Conservation (phyloP, 768 basidiomycete genomes). For the Psilocybe cubensis region DNA sequence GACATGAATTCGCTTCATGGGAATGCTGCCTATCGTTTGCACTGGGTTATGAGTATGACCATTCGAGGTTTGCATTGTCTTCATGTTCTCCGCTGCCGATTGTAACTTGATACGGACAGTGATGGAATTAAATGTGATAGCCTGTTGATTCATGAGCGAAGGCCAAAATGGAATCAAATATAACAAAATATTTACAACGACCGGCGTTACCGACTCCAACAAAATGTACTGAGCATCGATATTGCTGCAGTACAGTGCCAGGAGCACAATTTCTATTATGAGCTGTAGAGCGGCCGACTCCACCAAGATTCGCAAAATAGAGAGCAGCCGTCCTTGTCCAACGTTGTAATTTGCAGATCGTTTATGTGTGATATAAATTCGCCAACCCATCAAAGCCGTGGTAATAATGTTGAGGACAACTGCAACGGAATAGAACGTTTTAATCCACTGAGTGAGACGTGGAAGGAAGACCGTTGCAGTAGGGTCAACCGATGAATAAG, state of each 20-base stretch:
- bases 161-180: not conserved
- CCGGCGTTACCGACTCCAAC: not conserved
- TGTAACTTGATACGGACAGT: constrained; percentile 2
- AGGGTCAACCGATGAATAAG: not conserved
- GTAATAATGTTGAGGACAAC: not conserved
- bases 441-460: constrained; percentile 1
- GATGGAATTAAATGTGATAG: constrained; percentile 3
- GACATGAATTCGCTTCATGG: constrained; percentile 1
- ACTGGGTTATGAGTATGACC: not conserved
- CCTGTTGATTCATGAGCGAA: not conserved
- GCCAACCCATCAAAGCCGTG: not conserved
- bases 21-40: not conserved
- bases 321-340: not conserved
- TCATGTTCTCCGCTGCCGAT: not conserved
- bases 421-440: not conserved
- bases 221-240: not conserved
- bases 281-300: constrained; percentile 1
- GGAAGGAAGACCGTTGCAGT: constrained; percentile 1
- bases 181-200: not conserved
- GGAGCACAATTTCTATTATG: not conserved
- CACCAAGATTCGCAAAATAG: not conserved
- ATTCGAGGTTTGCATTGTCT: not conserved
- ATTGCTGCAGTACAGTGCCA: not conserved
- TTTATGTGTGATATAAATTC: not conserved
- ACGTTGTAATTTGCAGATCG: not conserved